phyloP scores from a whole-genome alignment of 768 basidiomycete species.

The Mycena vitilis region DNA sequence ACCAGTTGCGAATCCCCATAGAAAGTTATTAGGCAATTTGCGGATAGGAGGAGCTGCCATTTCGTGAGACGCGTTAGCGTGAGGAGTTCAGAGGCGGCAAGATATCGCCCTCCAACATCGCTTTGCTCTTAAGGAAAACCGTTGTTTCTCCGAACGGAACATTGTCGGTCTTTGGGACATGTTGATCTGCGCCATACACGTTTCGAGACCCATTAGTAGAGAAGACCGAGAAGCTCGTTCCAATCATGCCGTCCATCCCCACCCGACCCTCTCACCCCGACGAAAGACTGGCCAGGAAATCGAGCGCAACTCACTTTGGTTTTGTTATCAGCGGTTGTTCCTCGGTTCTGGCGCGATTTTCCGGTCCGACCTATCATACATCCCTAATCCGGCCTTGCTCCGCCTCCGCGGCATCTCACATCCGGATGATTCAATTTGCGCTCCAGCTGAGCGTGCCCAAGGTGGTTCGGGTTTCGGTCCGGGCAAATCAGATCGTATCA shows the following conservation, averaged over 20 bases:
- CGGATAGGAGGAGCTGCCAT: slow-evolving; percentile 48
- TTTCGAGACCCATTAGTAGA: slow-evolving; percentile 9
- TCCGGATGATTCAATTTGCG: not conserved
- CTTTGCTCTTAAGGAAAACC: slow-evolving; percentile 22
- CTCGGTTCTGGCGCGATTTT: slow-evolving; percentile 7
- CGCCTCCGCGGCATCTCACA: slow-evolving; percentile 14
- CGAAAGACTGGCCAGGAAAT: not conserved
- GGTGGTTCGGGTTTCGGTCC: no score
- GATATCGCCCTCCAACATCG: slow-evolving; percentile 20
- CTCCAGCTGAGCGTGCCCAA: no score
- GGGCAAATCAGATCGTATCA: no score
- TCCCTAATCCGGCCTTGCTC: slow-evolving; percentile 1
- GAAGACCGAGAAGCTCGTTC: not conserved
- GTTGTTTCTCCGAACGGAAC: no score
- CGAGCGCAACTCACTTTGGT: slow-evolving; percentile 5
- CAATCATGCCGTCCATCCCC: slow-evolving; percentile 5
- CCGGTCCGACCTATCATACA: slow-evolving; percentile 11
- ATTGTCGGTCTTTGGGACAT: no score
- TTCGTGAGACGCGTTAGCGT: slow-evolving; percentile 26
- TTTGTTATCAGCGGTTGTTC: slow-evolving; percentile 20
- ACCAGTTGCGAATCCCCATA: slow-evolving; percentile 82
- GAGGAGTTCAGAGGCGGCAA: slow-evolving; percentile 20
- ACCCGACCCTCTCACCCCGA: slow-evolving; percentile 1
- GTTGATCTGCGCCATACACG: slow-evolving; percentile 1
- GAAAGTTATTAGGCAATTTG: slow-evolving; percentile 68